Conservation (phyloP, 1,284 basidiomycete species). For the Hymenochaete sp. region DNA sequence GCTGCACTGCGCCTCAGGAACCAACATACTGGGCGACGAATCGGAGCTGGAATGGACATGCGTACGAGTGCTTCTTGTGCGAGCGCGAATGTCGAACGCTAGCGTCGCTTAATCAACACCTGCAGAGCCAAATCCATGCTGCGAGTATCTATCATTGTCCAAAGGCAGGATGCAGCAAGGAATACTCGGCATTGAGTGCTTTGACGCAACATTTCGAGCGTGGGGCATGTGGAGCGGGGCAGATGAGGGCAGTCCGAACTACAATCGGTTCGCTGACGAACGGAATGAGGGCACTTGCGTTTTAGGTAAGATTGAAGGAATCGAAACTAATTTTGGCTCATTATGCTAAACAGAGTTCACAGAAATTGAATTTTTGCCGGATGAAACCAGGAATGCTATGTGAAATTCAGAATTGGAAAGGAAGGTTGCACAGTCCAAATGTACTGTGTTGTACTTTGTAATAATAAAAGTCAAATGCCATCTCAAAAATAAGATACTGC, state of each 20-base stretch:
- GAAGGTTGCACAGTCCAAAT: no score
- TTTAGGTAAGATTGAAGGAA: constrained; percentile 4
- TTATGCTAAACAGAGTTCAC: no score
- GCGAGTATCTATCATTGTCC: constrained; percentile 21
- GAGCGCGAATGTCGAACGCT: constrained; percentile 24
- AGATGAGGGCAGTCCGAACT: constrained; percentile 19
- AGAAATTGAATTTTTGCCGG: no score
- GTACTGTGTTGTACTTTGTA: no score
- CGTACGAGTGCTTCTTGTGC: constrained; percentile 35
- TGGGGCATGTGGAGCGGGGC: constrained; percentile 20
- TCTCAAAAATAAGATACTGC: no score
- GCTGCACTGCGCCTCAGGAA: background rate
- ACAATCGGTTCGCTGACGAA: constrained; percentile 1
- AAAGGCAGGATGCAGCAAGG: constrained; percentile 14
- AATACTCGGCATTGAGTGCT: constrained; percentile 21
- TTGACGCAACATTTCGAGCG: constrained; percentile 23
- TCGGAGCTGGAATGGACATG: constrained; percentile 29
- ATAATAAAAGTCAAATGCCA: no score
- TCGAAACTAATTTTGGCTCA: no score
- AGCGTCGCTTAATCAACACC: constrained; percentile 26
- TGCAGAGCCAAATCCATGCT: constrained; percentile 27
- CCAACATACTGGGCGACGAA: constrained; percentile 26
- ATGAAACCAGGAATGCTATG: no score
- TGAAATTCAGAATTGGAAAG: no score
- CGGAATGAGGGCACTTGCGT: constrained; percentile 7